Evolutionary conservation across 2,329 filamentous ascomycete genomes (phyloP).

Genomic region (Rosellinia necatrix): DNA sequence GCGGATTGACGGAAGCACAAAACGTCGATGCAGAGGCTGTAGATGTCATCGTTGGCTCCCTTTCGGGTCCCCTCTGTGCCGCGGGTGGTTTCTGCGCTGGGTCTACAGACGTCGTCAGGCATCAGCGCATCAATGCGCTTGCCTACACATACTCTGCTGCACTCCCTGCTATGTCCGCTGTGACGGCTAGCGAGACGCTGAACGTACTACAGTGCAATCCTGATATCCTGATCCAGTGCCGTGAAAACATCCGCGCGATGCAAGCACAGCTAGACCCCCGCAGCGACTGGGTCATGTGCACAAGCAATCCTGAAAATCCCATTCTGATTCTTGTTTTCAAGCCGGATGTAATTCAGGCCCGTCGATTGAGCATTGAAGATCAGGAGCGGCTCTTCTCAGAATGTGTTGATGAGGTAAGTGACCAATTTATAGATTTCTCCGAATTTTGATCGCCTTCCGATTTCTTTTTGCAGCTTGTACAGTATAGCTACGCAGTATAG

Average conservation of each 20-base stretch:
- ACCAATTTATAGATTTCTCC: not conserved
- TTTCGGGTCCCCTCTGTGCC: conserved; percentile 86
- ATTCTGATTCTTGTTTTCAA: conserved; percentile 84
- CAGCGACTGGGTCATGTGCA: conserved; percentile 89
- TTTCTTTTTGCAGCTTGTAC: too few species aligned
- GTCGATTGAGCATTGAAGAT: conserved; percentile 71
- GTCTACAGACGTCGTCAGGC: conserved; percentile 87
- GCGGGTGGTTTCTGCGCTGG: conserved; percentile 97
- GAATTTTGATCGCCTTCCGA: not conserved
- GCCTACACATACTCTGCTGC: conserved; percentile 97
- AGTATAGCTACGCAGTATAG: too few species aligned
- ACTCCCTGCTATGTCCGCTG: conserved; percentile 88
- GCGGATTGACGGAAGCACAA: conserved; percentile 92
- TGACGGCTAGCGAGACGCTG: conserved; percentile 92
- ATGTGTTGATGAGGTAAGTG: conserved; percentile 88
- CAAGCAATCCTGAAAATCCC: conserved; percentile 82
- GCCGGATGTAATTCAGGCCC: conserved; percentile 74
- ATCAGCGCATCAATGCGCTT: conserved; percentile 90
- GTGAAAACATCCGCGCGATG: conserved; percentile 87
- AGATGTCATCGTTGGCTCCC: conserved; percentile 95
- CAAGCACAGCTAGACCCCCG: conserved; percentile 85
- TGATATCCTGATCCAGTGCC: conserved; percentile 75
- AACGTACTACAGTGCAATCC: conserved; percentile 85
- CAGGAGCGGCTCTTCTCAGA: conserved; percentile 87
- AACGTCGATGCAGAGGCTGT: conserved; percentile 92